Percentiles rank a stretch among this genome's conserved stretches.
phyloP scores from a whole-genome alignment of 495 filamentous ascomycete genomes.

The Saxophila tyrrhenica region DNA sequence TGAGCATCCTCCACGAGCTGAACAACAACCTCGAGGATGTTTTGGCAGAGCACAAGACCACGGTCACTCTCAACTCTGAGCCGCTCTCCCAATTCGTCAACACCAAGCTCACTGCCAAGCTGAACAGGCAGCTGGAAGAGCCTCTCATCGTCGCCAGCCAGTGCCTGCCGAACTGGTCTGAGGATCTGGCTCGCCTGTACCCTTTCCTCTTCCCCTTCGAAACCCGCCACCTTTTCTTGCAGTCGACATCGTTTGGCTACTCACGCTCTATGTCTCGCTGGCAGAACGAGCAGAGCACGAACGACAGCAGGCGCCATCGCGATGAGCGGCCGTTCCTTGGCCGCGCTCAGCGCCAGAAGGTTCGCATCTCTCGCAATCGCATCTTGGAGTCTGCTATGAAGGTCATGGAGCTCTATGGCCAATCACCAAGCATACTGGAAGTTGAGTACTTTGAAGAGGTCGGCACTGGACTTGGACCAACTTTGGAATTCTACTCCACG shows the following conservation, averaged over 20 bases:
- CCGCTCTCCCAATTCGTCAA: constrained; percentile 95
- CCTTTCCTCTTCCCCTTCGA: constrained; percentile 99
- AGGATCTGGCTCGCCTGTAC: constrained; percentile 90
- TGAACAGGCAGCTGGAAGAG: constrained; percentile 94
- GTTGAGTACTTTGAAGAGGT: constrained; percentile 99
- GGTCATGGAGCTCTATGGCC: constrained; percentile 99
- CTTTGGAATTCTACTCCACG: constrained; percentile 95
- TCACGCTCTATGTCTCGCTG: constrained; percentile 93
- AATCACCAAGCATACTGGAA: constrained; percentile 87
- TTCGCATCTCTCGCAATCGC: constrained; percentile 82
- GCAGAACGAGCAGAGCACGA: constrained; percentile 79
- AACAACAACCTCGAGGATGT: constrained; percentile 95
- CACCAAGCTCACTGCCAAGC: constrained; percentile 96
- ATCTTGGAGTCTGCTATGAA: constrained; percentile 96
- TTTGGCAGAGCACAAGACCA: constrained; percentile 72
- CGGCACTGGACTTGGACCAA: constrained; percentile 90
- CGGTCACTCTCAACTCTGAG: constrained; percentile 61
- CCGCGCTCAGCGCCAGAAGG: constrained; percentile 88
- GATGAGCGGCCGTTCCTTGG: constrained; percentile 92
- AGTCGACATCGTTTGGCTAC: constrained; percentile 97
- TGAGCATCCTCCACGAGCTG: constrained; percentile 85
- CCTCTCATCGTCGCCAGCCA: constrained; percentile 97
- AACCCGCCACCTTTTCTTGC: constrained; percentile 91
- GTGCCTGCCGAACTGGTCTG: constrained; percentile 92
- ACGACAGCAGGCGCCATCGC: constrained; percentile 64